phyloP scores from a whole-genome alignment of 441 rosid genomes.

The Pelargonium australe region DNA sequence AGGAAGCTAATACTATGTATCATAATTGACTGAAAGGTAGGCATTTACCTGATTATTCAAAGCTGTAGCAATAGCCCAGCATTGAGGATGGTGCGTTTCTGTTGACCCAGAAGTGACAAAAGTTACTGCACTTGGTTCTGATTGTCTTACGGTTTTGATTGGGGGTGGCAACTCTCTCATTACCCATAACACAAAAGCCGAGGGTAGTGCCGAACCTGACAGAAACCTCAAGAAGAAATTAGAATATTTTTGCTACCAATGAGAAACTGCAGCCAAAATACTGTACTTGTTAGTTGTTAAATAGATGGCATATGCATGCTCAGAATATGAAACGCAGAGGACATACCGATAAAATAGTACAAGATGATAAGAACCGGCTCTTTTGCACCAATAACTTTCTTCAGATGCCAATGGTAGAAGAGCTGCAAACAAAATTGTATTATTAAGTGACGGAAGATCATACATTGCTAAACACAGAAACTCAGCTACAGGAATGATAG shows the following conservation, averaged over 20 bases:
- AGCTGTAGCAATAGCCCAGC: constrained; percentile 32
- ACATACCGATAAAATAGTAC: constrained; percentile 47
- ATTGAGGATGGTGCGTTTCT: constrained; percentile 20
- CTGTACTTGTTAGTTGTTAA: background rate
- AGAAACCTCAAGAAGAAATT: constrained; percentile 6
- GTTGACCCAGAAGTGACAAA: constrained; percentile 31
- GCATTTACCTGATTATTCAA: constrained; percentile 34
- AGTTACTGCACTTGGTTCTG: constrained; percentile 29
- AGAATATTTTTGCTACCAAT: background rate
- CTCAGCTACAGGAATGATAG: background rate
- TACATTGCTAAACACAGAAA: constrained; percentile 7
- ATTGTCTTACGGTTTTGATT: constrained; percentile 26
- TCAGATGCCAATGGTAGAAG: constrained; percentile 44
- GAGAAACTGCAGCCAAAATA: background rate
- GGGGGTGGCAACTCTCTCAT: constrained; percentile 48
- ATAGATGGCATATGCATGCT: background rate
- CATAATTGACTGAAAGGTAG: background rate
- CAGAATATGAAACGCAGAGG: background rate
- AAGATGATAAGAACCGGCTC: constrained; percentile 37
- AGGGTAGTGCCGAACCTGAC: constrained; percentile 45
- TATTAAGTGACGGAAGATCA: constrained; percentile 2
- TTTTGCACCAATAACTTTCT: constrained; percentile 30
- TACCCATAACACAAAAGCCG: constrained; percentile 45
- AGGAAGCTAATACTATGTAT: background rate
- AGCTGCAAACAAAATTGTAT: constrained; percentile 34